Conservation (phyloP, 352 stramenopile genomes). For the Phytophthora syringae region DNA sequence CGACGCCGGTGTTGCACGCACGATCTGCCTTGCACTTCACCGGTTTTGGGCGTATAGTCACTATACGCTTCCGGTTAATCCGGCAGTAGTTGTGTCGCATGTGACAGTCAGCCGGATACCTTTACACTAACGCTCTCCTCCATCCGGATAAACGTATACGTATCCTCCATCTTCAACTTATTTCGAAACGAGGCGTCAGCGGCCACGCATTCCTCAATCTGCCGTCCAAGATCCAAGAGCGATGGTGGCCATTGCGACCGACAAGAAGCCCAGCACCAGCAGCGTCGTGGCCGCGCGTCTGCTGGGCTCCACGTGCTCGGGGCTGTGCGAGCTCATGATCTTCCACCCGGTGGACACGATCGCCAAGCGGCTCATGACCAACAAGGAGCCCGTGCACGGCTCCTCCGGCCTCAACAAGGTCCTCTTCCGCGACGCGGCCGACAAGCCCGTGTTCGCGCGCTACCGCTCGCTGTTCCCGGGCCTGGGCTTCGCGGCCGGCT, state of each 20-base stretch:
- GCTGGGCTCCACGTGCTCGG: slow-evolving; percentile 91
- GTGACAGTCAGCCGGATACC: background rate
- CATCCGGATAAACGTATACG: background rate
- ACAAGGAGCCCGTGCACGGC: slow-evolving; percentile 71
- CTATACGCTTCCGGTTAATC: background rate
- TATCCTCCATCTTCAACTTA: slow-evolving; percentile 1
- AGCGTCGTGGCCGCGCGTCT: slow-evolving; percentile 80
- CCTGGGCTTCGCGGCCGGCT: slow-evolving; percentile 93
- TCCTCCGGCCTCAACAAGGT: slow-evolving; percentile 70
- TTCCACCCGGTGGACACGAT: slow-evolving; percentile 97
- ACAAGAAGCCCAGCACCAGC: slow-evolving; percentile 49
- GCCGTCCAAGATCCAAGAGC: slow-evolving; percentile 18
- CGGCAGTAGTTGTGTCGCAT: no score
- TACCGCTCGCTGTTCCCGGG: slow-evolving; percentile 92
- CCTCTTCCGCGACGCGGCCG: slow-evolving; percentile 90
- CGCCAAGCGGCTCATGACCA: slow-evolving; percentile 95
- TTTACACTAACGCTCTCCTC: background rate
- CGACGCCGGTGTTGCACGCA: background rate
- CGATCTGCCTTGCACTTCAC: slow-evolving; percentile 33
- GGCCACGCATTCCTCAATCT: slow-evolving; percentile 15
- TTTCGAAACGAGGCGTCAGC: background rate
- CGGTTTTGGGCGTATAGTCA: slow-evolving; percentile 4
- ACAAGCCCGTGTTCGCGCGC: slow-evolving; percentile 79
- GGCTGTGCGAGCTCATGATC: slow-evolving; percentile 94
- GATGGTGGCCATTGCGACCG: slow-evolving; percentile 59